A percentile compares a stretch with the other conserved stretches of the same genome.
Conservation (phyloP, 805 yeast genomes). For the Hanseniaspora lindneri region DNA sequence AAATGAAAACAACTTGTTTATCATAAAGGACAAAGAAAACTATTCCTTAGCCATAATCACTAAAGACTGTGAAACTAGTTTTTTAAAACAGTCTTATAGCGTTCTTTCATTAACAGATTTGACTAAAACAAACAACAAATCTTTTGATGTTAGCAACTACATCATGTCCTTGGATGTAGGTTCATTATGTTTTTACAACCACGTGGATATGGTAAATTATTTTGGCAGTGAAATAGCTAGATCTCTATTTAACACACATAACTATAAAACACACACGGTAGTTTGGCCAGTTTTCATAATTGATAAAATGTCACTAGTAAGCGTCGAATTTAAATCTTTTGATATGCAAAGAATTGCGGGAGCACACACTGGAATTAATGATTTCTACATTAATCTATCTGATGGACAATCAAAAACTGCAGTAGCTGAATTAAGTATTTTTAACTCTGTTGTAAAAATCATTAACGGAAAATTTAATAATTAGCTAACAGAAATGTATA, state of each 20-base stretch:
- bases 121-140: background rate
- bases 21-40: background rate
- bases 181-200: background rate
- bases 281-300: background rate
- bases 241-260: background rate
- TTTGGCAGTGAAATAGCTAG: background rate
- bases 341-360: background rate
- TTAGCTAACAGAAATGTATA: too few species aligned
- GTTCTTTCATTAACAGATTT: background rate
- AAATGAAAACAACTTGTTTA: background rate
- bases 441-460: too few species aligned
- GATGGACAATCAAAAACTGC: background rate
- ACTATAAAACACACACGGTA: background rate
- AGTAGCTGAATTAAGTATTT: too few species aligned
- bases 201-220: background rate
- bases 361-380: background rate
- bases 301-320: background rate
- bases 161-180: background rate
- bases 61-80: background rate
- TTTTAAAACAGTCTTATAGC: background rate
- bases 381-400: background rate
- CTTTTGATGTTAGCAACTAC: background rate
- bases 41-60: background rate
- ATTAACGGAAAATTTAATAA: too few species aligned
- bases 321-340: background rate